Evolutionary conservation across 164 flowering plant genomes (phyloP).

Genomic region (Chimonanthus salicifolius): DNA sequence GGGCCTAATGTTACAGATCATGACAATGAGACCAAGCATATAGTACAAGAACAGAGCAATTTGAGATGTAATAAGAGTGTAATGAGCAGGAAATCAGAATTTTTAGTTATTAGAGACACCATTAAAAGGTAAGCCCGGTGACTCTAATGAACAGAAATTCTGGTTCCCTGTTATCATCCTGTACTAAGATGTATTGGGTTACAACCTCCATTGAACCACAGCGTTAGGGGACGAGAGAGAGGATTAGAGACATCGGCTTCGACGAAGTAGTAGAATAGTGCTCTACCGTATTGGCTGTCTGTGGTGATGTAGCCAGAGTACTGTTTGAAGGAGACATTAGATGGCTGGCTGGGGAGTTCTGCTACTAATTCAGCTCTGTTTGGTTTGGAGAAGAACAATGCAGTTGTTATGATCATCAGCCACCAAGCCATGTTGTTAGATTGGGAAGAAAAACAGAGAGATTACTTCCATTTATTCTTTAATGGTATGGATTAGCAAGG

Average conservation of each 20-base stretch:
- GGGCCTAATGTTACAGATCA: conserved; percentile 23
- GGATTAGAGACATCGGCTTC: conserved; percentile 31
- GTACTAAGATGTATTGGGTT: neutral
- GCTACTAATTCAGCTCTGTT: conserved; percentile 20
- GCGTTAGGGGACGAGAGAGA: conserved; percentile 32
- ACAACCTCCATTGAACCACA: conserved; percentile 51
- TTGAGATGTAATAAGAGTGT: neutral
- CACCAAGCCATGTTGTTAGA: neutral
- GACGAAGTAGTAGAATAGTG: conserved; percentile 41
- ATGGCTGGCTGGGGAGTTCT: conserved; percentile 34
- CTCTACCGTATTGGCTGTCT: conserved; percentile 28
- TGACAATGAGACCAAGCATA: neutral
- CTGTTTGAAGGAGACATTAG: conserved; percentile 28
- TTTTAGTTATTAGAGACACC: neutral
- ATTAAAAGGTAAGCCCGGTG: neutral
- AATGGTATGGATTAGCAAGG: too few species aligned
- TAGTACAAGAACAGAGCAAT: neutral
- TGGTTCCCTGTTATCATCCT: too few species aligned
- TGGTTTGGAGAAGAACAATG: neutral
- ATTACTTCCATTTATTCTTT: too few species aligned
- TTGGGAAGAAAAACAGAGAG: too few species aligned
- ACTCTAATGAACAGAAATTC: too few species aligned
- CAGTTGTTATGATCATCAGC: neutral
- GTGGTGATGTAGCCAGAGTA: conserved; percentile 36
- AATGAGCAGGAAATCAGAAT: neutral